These are phyloP conservation scores for Acer yangbiense DNA, from an alignment of 345 rosid species.

Conservation along the genomic window DNA sequence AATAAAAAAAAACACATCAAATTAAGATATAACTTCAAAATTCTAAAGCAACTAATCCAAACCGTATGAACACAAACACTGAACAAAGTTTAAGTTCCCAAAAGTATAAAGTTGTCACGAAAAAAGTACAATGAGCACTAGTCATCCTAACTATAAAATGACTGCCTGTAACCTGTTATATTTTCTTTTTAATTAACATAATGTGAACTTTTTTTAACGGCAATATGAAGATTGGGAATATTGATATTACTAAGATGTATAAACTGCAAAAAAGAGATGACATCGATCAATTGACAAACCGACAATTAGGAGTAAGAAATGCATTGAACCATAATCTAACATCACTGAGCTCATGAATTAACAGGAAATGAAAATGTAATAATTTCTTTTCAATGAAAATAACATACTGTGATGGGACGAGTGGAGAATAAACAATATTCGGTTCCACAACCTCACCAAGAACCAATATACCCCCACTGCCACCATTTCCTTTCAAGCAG, in stretches of 20 bases:
- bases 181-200: no score
- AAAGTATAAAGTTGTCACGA: neutral
- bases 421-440: slow-evolving; percentile 83
- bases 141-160: neutral
- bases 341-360: no score
- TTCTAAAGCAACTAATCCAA: neutral
- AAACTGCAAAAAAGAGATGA: neutral
- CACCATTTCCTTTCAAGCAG: slow-evolving; percentile 77
- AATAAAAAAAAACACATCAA: neutral
- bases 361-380: neutral
- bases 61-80: neutral
- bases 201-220: neutral
- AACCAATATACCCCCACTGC: slow-evolving; percentile 91
- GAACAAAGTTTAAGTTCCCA: neutral
- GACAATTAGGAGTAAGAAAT: neutral
- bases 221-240: neutral
- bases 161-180: neutral
- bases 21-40: neutral
- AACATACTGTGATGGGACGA: slow-evolving; percentile 82
- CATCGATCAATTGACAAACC: neutral
- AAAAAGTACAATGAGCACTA: neutral
- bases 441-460: slow-evolving; percentile 95
- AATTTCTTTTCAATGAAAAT: slow-evolving; percentile 9
- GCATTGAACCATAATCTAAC: neutral
- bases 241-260: neutral